Evolutionary conservation across 2,329 filamentous ascomycete genomes (phyloP).

Genomic region (Beauveria sp.): DNA sequence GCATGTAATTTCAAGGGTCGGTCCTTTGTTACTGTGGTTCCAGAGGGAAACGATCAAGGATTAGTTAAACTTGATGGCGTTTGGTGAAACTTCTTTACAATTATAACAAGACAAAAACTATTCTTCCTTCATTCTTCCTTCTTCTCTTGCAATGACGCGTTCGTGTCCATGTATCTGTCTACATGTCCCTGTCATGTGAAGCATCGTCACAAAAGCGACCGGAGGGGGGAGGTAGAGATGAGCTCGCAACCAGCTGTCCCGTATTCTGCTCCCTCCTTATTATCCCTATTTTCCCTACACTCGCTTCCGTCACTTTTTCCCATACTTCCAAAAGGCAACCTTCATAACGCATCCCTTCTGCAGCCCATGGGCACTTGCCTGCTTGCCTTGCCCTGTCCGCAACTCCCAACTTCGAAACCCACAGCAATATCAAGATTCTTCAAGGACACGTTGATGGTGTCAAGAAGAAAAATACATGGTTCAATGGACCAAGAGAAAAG

Average conservation of each 20-base stretch:
- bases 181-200: not conserved
- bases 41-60: not conserved
- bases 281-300: not conserved
- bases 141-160: constrained; percentile 4
- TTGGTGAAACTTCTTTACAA: constrained; percentile 5
- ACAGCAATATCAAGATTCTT: not conserved
- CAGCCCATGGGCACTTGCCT: not conserved
- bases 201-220: not conserved
- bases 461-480: not conserved
- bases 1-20: not conserved
- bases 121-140: constrained; percentile 7
- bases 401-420: not conserved
- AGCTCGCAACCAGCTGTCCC: not conserved
- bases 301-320: not conserved
- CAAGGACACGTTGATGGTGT: not conserved
- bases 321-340: not conserved
- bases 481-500: not conserved
- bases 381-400: not conserved
- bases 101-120: constrained; percentile 11
- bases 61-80: not conserved
- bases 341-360: not conserved
- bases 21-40: not conserved
- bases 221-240: not conserved
- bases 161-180: not conserved
- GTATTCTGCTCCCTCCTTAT: not conserved